Evolutionary conservation across 805 yeast genomes (phyloP), one percentile per base, ranked within the genome.

Genomic region (Debaryomyces prosopidis): DNA sequence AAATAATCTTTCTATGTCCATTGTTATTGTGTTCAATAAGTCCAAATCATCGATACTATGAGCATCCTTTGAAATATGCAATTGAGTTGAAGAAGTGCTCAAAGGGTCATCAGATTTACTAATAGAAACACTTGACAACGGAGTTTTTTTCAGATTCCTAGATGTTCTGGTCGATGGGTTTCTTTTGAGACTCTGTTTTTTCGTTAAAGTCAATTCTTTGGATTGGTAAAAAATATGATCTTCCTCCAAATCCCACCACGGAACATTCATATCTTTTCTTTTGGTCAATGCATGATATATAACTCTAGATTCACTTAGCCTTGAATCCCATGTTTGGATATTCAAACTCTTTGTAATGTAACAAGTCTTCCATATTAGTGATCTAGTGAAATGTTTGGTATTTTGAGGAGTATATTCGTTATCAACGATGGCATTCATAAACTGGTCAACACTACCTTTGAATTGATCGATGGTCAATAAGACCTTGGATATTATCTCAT

Each of bases 1-100:
- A 50, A 80, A 79, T 10, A 80, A 58, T 43, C 84, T 58, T 36
- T 78, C 78, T 3, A 79, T 75, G 47, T 80, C 84, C 37, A 76
- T 54, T n/a, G 77, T 68, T 26, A 80, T 71, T 6, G 67, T 60
- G 20, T 65, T 64, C 23, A 80, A 58, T 8, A 73, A 60, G 27
- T 76, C 79, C 3, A 63, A 40, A 49, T 76, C 79, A 1, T 62
- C 49, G n/a, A 50, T 54, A 2, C 1, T 30, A 15, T 38, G 32
- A 18, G 17, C 15, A 18, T n/a, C n/a, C n/a, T n/a, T n/a, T 8
- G 44, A 17, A 11, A 42, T 17, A 14, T 35, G 20, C 20, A 37
- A 11, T 19, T 30, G 30, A 9, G 48, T 26, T 7, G 40, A 42
- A 31, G 44, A 33, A 12, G 38, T 40, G 12, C 44, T 39, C 45